These are phyloP conservation scores for Pythium folliculosum DNA, from an alignment of 352 stramenopile species.

Conservation along the genomic window DNA sequence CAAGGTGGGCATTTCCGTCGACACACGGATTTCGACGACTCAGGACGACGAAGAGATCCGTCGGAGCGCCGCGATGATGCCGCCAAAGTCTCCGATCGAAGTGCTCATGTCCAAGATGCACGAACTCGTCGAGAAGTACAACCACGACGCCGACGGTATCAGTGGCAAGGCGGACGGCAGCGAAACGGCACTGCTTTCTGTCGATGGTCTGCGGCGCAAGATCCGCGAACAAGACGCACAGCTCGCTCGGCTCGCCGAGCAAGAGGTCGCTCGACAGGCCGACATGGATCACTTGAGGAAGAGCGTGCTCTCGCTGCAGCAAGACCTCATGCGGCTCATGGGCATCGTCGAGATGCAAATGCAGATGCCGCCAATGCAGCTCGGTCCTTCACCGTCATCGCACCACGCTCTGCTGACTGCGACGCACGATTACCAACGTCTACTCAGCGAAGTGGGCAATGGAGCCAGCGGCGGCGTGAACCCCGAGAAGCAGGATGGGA, in stretches of 20 bases:
- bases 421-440: constrained; percentile 23
- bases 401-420: constrained; percentile 4
- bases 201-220: constrained; percentile 28
- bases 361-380: constrained; percentile 49
- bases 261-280: constrained; percentile 34
- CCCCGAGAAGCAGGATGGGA: background rate
- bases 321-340: constrained; percentile 75
- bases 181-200: background rate
- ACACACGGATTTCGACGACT: constrained; percentile 11
- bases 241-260: constrained; percentile 34
- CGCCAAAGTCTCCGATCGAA: constrained; percentile 43
- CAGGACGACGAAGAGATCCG: constrained; percentile 4
- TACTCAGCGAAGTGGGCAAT: constrained; percentile 16
- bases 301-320: constrained; percentile 68
- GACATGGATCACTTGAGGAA: constrained; percentile 60
- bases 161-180: background rate
- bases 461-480: background rate
- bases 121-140: constrained; percentile 55
- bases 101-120: constrained; percentile 61
- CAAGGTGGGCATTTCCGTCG: constrained; percentile 16
- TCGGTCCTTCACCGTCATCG: constrained; percentile 14
- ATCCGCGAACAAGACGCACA: constrained; percentile 36
- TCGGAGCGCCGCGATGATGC: constrained; percentile 12
- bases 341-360: constrained; percentile 80
- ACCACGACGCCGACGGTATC: constrained; percentile 2